Percentiles rank a stretch among this genome's conserved stretches.
Evolutionary conservation across 1,139 yeast genomes (phyloP).

Genomic region (Hanseniaspora uvarum): DNA sequence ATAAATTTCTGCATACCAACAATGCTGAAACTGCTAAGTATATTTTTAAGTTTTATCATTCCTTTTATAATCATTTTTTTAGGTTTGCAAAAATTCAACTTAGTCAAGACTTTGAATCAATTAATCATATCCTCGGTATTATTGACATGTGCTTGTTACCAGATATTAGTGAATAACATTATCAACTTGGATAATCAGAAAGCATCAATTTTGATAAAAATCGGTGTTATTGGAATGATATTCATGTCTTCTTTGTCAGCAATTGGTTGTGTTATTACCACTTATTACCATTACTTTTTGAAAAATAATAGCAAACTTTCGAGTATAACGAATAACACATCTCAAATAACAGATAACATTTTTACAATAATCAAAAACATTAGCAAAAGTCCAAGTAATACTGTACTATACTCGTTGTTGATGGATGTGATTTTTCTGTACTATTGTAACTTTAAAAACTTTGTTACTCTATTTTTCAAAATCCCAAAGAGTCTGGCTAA

Average conservation of each 20-base stretch:
- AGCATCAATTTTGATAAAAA: conserved; percentile 5
- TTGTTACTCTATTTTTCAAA: conserved; percentile 10
- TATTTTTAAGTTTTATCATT: conserved; percentile 1
- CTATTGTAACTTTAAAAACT: conserved; percentile 15
- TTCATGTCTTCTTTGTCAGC: conserved; percentile 15
- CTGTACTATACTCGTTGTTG: not conserved
- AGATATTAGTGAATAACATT: conserved; percentile 7
- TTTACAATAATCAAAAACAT: not conserved
- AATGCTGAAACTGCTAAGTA: conserved; percentile 4
- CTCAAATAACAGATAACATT: not conserved
- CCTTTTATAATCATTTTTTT: conserved; percentile 10
- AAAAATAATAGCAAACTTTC: conserved; percentile 1
- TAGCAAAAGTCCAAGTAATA: not conserved
- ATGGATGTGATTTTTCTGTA: conserved; percentile 9
- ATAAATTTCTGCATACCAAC: conserved; percentile 3
- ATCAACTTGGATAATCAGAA: conserved; percentile 3
- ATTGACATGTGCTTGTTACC: not conserved
- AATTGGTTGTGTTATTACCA: conserved; percentile 15
- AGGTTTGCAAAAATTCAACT: conserved; percentile 7
- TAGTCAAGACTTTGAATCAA: conserved; percentile 1
- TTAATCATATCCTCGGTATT: not conserved
- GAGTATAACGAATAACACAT: not conserved
- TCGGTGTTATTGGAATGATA: conserved; percentile 7
- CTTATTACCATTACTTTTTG: conserved; percentile 13
- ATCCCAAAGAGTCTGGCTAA: conserved; percentile 12